phyloP scores from a whole-genome alignment of 441 rosid genomes.

The Croton laevigatus region DNA sequence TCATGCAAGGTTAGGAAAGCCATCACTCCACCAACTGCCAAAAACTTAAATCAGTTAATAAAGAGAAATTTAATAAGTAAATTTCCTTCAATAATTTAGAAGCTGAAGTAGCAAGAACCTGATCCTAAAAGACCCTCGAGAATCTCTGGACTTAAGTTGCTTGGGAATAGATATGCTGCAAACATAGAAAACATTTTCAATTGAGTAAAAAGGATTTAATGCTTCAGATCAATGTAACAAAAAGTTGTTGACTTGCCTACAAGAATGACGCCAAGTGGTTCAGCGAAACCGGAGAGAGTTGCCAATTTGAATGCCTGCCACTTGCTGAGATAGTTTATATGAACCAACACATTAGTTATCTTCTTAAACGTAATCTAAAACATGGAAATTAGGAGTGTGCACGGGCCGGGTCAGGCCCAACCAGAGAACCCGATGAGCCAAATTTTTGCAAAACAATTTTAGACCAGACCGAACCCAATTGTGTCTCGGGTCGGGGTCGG shows the following conservation, averaged over 20 bases:
- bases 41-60: conserved; percentile 9
- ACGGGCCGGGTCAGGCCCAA: no score
- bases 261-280: conserved; percentile 91
- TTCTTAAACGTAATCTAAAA: background rate
- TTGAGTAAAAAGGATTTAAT: background rate
- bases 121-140: conserved; percentile 94
- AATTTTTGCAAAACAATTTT: no score
- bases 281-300: conserved; percentile 90
- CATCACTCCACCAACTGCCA: conserved; percentile 98
- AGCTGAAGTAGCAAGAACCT: conserved; percentile 41
- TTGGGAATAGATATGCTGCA: conserved; percentile 95
- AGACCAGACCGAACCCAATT: no score
- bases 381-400: no score
- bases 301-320: conserved; percentile 99
- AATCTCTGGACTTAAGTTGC: conserved; percentile 88
- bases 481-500: no score
- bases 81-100: conserved; percentile 12
- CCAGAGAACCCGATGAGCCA: no score
- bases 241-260: conserved; percentile 57
- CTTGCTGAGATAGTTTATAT: conserved; percentile 58
- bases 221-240: background rate
- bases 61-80: background rate
- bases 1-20: conserved; percentile 97
- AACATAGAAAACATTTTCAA: conserved; percentile 10
- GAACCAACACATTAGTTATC: conserved; percentile 18